A percentile compares a stretch with the other conserved stretches of the same genome.
Conservation (phyloP, 768 basidiomycete genomes). For the Naematelia aurantialba region DNA sequence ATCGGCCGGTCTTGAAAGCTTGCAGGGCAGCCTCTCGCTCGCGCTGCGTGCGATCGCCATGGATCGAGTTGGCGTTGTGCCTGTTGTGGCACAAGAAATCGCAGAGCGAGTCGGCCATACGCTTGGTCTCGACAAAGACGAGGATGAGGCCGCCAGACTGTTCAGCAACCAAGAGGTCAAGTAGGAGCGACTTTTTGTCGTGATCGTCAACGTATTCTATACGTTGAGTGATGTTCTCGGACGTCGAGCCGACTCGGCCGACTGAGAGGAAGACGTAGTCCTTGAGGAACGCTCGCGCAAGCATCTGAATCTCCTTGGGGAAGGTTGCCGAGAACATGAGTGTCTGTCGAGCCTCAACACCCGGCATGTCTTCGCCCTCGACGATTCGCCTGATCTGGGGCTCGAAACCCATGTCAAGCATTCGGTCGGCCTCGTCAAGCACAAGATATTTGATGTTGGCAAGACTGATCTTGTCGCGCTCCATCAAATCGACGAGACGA, state of each 20-base stretch:
- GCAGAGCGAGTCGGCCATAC: conserved; percentile 97
- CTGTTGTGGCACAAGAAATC: conserved; percentile 83
- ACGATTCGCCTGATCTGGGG: conserved; percentile 98
- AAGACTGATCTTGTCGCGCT: conserved; percentile 93
- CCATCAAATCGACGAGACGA: conserved; percentile 96
- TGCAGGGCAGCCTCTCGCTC: conserved; percentile 94
- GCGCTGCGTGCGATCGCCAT: conserved; percentile 95
- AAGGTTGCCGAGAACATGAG: conserved; percentile 99
- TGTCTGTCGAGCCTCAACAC: conserved; percentile 81
- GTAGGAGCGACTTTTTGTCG: conserved; percentile 93
- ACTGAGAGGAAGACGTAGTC: conserved; percentile 99
- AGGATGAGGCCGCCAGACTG: conserved; percentile 75
- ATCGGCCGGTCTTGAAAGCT: conserved; percentile 90
- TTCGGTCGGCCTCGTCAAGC: conserved; percentile 98
- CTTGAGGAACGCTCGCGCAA: conserved; percentile 49
- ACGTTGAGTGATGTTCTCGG: conserved; percentile 99
- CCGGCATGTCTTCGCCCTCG: conserved; percentile 98
- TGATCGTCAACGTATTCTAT: conserved; percentile 96
- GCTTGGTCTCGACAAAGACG: conserved; percentile 98
- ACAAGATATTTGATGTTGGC: conserved; percentile 97
- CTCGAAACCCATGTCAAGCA: conserved; percentile 99
- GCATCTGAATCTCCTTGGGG: conserved; percentile 87
- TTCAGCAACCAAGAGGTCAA: conserved; percentile 86
- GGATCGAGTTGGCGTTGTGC: conserved; percentile 91
- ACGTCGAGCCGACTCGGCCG: conserved; percentile 95